phyloP scores from a whole-genome alignment of 2,329 filamentous ascomycete genomes.

The Aureobasidium melanogenum region DNA sequence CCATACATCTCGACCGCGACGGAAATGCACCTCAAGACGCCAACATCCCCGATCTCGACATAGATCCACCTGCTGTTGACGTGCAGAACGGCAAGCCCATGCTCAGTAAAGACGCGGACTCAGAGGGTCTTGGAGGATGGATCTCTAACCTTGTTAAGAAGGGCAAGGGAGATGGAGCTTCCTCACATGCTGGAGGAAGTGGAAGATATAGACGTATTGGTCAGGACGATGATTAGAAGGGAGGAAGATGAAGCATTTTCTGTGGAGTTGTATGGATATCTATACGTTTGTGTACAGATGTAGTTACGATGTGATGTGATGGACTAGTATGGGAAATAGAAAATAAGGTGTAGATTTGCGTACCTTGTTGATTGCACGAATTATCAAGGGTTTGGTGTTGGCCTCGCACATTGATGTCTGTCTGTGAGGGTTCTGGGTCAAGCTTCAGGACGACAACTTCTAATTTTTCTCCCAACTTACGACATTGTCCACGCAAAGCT shows the following conservation, averaged over 20 bases:
- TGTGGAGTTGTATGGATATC: not conserved
- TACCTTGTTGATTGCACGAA: not conserved
- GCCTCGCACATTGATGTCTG: not conserved
- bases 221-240: constrained; percentile 25
- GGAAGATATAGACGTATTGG: constrained; percentile 39
- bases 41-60: constrained; percentile 70
- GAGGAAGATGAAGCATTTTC: not conserved
- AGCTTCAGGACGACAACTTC: not conserved
- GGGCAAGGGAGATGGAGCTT: constrained; percentile 36
- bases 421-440: too few relatives aligned
- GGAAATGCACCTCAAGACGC: constrained; percentile 28
- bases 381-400: not conserved
- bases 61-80: constrained; percentile 63
- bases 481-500: too few relatives aligned
- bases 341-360: not conserved
- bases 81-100: constrained; percentile 43
- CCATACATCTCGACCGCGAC: constrained; percentile 58
- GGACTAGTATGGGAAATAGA: not conserved
- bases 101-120: constrained; percentile 25
- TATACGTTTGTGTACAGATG: not conserved
- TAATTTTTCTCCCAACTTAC: not conserved
- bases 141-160: constrained; percentile 57
- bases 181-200: constrained; percentile 26
- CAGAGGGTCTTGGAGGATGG: constrained; percentile 59
- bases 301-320: not conserved